Evolutionary conservation across 1,139 yeast species (phyloP).

Genomic region (Hanseniaspora sp.): DNA sequence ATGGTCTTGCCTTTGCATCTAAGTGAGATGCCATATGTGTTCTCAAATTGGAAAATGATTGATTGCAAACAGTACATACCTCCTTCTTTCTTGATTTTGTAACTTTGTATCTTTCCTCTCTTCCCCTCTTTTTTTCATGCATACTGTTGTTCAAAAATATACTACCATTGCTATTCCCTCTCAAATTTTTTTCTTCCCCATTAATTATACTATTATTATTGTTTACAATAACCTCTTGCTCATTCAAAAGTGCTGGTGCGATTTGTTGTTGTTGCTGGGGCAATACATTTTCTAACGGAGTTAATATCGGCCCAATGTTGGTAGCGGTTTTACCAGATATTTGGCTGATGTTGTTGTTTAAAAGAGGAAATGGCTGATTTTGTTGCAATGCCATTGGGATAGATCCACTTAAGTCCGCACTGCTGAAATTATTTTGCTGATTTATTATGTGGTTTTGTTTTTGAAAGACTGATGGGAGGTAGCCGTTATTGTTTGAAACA

Average conservation of each 20-base stretch:
- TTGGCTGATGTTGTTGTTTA: not conserved
- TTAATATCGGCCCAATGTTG: conserved; percentile 17
- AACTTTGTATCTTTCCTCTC: not conserved
- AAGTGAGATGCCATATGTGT: conserved; percentile 79
- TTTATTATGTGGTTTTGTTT: not conserved
- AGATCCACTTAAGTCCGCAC: not conserved
- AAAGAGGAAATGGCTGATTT: too few relatives aligned
- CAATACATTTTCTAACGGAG: conserved; percentile 15
- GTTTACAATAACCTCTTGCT: not conserved
- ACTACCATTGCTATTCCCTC: not conserved
- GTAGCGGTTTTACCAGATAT: not conserved
- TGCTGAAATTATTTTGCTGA: not conserved
- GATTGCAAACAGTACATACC: conserved; percentile 73
- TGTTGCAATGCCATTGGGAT: not conserved
- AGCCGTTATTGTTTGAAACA: not conserved
- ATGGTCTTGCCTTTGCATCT: conserved; percentile 64
- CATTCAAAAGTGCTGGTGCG: not conserved
- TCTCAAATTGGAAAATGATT: conserved; percentile 67
- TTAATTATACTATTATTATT: conserved; percentile 39
- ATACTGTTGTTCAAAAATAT: not conserved
- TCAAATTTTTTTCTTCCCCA: conserved; percentile 81
- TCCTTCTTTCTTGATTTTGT: conserved; percentile 56
- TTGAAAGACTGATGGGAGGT: not conserved
- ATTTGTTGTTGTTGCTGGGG: conserved; percentile 25
- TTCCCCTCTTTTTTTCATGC: not conserved